Base-by-base conservation (phyloP, 306 rosid genomes). In the Corylus avellana region DNA sequence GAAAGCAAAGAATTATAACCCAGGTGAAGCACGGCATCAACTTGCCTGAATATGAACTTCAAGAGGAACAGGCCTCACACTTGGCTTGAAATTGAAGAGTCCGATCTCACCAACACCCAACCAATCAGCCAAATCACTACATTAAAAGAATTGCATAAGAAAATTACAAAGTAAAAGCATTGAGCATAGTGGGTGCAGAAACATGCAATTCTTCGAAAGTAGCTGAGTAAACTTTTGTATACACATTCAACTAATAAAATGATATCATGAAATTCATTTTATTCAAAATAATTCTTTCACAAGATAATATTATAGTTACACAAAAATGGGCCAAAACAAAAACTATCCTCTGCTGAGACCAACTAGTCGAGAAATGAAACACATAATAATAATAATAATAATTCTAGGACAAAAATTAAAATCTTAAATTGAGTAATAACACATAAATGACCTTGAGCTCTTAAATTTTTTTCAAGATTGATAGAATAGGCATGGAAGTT, bases 31-130 rank as follows among this genome's bases (percentile, higher is more conserved):
- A 79, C 74, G 57, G 72, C 8, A 81, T 82, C 84, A 58, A 83
- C 97, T 88, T 89, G 81, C 98, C 97, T 95, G 98, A 77, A 95
- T 95, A 89, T 95, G 98, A 81, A 91, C 98, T 86, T 94, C 97
- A 78, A 94, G 88, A 48, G 98, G 97, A 39, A 95, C 98, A 72
- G 97, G 98, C 85, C 98, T 90, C 79, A 95, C 98, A 62, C 98
- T 95, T 77, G 98, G 98, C 90, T 95, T 95, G 89, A 95, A 95
- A 85, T 95, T 95, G 90, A 92, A 95, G 74, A 95, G 95, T 49
- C 98, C 98, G n/a, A 84, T 82, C 76, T 95, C 98, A 78, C 85
- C 97, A 73, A 95, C 97, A 70, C 98, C 98, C 90, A 95, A 84
- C 98, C 98, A 95, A 82, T 95, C 98, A 82, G 90, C 98, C 85